Percentiles rank a stretch among this genome's conserved stretches.
Conservation (phyloP, 129 eudicot genomes). For the Helianthus annuus region HanXRQr2.0-SUNRISE NC_035448.2:73533849-73534348, state of each 20-base stretch:
- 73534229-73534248: conserved; percentile 69
- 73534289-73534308: conserved; percentile 68
- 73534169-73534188: conserved; percentile 77
- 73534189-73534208: conserved; percentile 63
- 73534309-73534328: conserved; percentile 81
- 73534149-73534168: conserved; percentile 17
- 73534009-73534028: conserved; percentile 51
- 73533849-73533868: no score
- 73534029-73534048: conserved; percentile 85
- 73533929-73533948: not conserved
- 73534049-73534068: conserved; percentile 47
- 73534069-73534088: conserved; percentile 68
- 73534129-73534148: not conserved
- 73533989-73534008: conserved; percentile 33
- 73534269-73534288: conserved; percentile 87
- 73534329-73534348: conserved; percentile 72
- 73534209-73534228: conserved; percentile 77
- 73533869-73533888: no score
- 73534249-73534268: conserved; percentile 70
- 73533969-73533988: conserved; percentile 29
- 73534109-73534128: not conserved
- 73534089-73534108: conserved; percentile 58
- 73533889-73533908: no score
- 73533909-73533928: no score
- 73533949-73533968: not conserved